Evolutionary conservation across 202 grass and related monocot genomes (phyloP).

Genomic region (Musa balbisiana): DNA sequence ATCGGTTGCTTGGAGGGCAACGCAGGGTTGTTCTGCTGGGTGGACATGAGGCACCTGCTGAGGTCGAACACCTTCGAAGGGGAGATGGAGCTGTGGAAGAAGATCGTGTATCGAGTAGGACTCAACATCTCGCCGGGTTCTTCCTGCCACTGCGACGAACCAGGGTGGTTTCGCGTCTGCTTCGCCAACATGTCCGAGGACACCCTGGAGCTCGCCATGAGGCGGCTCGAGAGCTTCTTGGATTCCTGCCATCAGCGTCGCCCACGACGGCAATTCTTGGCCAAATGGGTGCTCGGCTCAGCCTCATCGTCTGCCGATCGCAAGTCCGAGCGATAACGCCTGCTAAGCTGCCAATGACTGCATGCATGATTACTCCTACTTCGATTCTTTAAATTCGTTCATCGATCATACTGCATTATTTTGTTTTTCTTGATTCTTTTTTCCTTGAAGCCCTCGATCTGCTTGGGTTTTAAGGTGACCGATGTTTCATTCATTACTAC

Average conservation of each 20-base stretch:
- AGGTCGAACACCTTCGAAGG: neutral
- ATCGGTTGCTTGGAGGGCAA: neutral
- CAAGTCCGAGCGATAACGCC: constrained; percentile 1
- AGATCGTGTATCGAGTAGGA: constrained; percentile 13
- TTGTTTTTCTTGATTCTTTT: neutral
- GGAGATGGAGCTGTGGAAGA: constrained; percentile 19
- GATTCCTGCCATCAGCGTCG: neutral
- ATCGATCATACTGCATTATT: neutral
- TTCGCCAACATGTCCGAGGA: constrained; percentile 23
- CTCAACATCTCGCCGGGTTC: constrained; percentile 21
- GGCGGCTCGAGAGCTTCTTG: constrained; percentile 10
- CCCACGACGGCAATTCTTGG: neutral
- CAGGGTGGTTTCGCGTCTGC: constrained; percentile 25
- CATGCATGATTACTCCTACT: too few species aligned
- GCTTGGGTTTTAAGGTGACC: neutral
- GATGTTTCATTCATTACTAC: neutral
- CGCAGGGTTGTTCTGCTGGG: constrained; percentile 21
- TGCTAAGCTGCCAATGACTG: too few species aligned
- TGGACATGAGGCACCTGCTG: constrained; percentile 15
- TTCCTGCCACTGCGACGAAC: constrained; percentile 22
- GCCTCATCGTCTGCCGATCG: neutral
- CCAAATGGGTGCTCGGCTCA: neutral
- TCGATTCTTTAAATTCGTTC: neutral
- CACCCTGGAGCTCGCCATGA: constrained; percentile 9
- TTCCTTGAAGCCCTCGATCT: neutral